These are phyloP conservation scores for Dendryphion nanum DNA, from an alignment of 2,329 filamentous ascomycete species.

Conservation along the genomic window DNA sequence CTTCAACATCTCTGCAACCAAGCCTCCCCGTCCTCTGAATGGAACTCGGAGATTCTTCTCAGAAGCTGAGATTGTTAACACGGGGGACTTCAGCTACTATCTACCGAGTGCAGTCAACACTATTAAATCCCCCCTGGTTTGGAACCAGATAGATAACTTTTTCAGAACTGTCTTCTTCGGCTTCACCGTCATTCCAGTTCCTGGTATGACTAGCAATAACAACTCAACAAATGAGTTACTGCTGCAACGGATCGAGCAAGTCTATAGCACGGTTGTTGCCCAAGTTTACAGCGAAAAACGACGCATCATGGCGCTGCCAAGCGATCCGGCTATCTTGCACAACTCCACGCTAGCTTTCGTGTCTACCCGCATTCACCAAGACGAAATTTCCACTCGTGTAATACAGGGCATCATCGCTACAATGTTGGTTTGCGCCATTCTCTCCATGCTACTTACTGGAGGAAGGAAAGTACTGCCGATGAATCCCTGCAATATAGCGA, in stretches of 20 bases:
- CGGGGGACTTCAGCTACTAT: background rate
- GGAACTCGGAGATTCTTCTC: background rate
- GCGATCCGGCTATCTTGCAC: background rate
- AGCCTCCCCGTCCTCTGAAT: background rate
- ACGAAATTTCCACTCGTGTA: background rate
- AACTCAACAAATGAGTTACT: background rate
- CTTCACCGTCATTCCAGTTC: background rate
- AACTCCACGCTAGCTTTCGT: background rate
- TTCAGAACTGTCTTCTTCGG: background rate
- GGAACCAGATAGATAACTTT: background rate
- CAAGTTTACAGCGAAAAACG: background rate
- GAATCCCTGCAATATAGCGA: background rate
- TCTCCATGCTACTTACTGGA: background rate
- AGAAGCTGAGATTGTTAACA: background rate
- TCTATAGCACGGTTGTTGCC: background rate
- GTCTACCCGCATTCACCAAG: background rate
- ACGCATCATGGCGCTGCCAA: background rate
- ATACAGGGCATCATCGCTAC: background rate
- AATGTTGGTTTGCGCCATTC: background rate
- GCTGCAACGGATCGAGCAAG: background rate
- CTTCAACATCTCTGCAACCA: background rate
- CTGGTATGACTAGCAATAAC: background rate
- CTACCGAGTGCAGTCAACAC: background rate
- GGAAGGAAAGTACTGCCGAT: background rate
- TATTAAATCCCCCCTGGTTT: background rate